Base-by-base conservation (phyloP, 2,329 filamentous ascomycete species). In the Trichoderma sp. region DNA sequence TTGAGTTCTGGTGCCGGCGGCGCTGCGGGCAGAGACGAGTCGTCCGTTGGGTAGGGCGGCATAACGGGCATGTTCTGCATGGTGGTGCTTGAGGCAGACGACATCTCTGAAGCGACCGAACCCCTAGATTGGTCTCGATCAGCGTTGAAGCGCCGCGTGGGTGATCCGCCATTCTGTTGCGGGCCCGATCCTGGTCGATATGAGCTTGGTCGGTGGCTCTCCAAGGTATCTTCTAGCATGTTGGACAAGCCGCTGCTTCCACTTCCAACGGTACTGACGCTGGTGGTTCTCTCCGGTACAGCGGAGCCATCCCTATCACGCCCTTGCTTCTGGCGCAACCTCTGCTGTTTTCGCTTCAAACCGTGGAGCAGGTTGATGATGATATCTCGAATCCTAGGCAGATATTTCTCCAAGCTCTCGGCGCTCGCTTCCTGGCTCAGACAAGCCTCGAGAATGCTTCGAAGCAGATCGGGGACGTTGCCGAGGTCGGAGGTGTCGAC, bases 341-440 rank as follows among this genome's bases (percentile, higher is more conserved):
- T 92, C 76, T 97, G 94, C 77, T 99, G 95, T 79, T 99, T 99
- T 79, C 94, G 90, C 83, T 99, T 99, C 71, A 99, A 81, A 2
- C 95, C 95, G 77, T 99, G 95, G 9, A 99, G 86, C 34, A 99
- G 84, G 77, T 97, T 97, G 79, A 99, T 98, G 76, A 99, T 99
- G 75, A 99, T 99, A 78, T 99, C 95, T 74, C 95, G 90, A 78
- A 99, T 99, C 68, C 92, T 89, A 1, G 95, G 95, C 35, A 99
- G 83, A 78, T 97, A 99, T 77, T 91, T 92, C 78, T 99, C 95
- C 69, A 99, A 84, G 78, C 94, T 97, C 76, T 96, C 90, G 59
- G 94, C 90, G 73, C 92, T 97, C 5, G 95, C 95, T 80, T 98
- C 94, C 76, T 99, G 95, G 78, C 94, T 98, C 39, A 99, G 85